Evolutionary conservation across 768 basidiomycete genomes (phyloP).

Genomic region (Galerina marginata): DNA sequence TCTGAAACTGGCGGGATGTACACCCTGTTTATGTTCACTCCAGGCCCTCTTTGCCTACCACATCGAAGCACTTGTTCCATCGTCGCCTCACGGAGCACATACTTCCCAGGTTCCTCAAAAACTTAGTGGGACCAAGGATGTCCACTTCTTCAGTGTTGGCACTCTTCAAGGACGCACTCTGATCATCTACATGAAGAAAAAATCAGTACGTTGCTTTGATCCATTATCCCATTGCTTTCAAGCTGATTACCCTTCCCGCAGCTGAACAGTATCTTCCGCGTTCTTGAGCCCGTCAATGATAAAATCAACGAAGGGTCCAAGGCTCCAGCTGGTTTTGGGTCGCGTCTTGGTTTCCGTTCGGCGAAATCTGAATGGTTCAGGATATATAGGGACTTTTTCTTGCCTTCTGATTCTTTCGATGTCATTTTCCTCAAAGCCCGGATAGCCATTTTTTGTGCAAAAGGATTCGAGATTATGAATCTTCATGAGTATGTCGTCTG

Average conservation of each 20-base stretch:
- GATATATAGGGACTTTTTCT: slow-evolving; percentile 91
- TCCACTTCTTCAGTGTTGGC: slow-evolving; percentile 96
- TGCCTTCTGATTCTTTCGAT: slow-evolving; percentile 90
- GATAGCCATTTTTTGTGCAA: slow-evolving; percentile 91
- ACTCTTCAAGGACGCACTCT: slow-evolving; percentile 85
- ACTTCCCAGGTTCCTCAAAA: slow-evolving; percentile 86
- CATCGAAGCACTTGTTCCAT: slow-evolving; percentile 95
- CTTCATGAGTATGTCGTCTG: slow-evolving; percentile 73
- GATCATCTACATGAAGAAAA: slow-evolving; percentile 95
- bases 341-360: slow-evolving; percentile 77
- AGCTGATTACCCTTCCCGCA: slow-evolving; percentile 21
- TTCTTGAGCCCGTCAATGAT: slow-evolving; percentile 94
- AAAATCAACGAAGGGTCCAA: slow-evolving; percentile 83
- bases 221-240: neutral
- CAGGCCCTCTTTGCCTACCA: slow-evolving; percentile 92
- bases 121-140: slow-evolving; percentile 88
- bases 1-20: neutral
- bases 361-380: slow-evolving; percentile 95
- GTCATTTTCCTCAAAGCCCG: slow-evolving; percentile 92
- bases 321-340: slow-evolving; percentile 71
- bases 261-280: slow-evolving; percentile 93
- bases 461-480: slow-evolving; percentile 98
- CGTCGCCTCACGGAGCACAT: slow-evolving; percentile 70
- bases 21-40: neutral
- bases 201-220: slow-evolving; percentile 55